Evolutionary conservation across 2,329 filamentous ascomycete genomes (phyloP).

Genomic region (Fusarium haematococcum): DNA sequence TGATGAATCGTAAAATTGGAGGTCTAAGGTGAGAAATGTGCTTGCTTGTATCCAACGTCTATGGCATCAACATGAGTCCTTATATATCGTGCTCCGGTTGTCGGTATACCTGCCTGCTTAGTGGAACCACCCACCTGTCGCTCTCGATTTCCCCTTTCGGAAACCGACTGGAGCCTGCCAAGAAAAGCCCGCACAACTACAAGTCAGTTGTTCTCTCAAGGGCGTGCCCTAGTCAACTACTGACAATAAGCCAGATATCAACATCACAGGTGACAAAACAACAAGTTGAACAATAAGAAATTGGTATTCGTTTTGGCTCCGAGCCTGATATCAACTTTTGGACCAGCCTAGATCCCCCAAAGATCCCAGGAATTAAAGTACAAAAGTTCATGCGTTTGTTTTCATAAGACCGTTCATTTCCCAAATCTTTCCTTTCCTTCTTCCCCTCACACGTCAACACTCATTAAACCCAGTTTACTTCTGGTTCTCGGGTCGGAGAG

Average conservation of each 20-base stretch:
- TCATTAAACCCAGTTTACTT: constrained; percentile 64
- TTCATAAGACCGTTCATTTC: constrained; percentile 39
- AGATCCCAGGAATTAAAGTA: constrained; percentile 43
- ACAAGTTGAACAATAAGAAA: constrained; percentile 22
- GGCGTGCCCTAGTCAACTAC: constrained; percentile 8
- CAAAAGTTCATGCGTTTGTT: constrained; percentile 42
- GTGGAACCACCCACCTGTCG: constrained; percentile 11
- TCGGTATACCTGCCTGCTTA: constrained; percentile 1
- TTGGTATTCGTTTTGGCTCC: constrained; percentile 40
- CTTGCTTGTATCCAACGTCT: neutral
- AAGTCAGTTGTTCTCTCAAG: constrained; percentile 15
- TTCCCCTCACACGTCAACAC: constrained; percentile 26
- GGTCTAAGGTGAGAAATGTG: neutral
- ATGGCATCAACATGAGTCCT: neutral
- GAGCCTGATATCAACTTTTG: constrained; percentile 45
- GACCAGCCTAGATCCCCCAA: constrained; percentile 39
- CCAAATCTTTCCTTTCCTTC: constrained; percentile 14
- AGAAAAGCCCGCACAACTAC: constrained; percentile 2
- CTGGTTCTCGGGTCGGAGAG: constrained; percentile 88
- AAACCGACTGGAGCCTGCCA: constrained; percentile 6
- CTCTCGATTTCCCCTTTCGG: constrained; percentile 25
- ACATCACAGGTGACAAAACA: too few relatives aligned
- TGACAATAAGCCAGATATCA: too few relatives aligned
- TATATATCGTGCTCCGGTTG: constrained; percentile 18
- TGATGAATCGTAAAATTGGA: constrained; percentile 40